These are phyloP conservation scores for Pseudognaphalium luteoalbum DNA, from an alignment of 129 eudicot species.

Conservation along the genomic window DNA sequence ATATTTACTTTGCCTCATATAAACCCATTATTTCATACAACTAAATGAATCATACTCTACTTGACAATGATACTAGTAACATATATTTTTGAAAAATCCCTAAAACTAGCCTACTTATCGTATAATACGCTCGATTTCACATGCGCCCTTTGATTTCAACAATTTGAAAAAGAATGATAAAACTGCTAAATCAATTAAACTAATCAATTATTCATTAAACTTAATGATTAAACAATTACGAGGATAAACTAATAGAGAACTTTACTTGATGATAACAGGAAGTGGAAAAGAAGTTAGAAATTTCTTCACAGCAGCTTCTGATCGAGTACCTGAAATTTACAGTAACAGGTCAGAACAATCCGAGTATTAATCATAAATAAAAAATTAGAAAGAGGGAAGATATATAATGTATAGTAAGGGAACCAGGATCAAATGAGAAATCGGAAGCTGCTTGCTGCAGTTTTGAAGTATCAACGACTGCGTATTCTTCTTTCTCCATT, in stretches of 20 bases:
- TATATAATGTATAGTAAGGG: background rate
- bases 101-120: slow-evolving; percentile 14
- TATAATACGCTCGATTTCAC: background rate
- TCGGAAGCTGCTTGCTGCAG: slow-evolving; percentile 79
- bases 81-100: background rate
- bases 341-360: background rate
- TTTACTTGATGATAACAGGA: slow-evolving; percentile 66
- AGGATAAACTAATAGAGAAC: background rate
- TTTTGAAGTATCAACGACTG: slow-evolving; percentile 55
- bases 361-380: background rate
- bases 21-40: background rate
- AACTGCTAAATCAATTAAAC: background rate
- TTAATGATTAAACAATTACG: no score
- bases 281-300: slow-evolving; percentile 85
- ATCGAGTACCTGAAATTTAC: slow-evolving; percentile 53
- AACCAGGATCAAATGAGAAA: slow-evolving; percentile 77
- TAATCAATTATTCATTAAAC: background rate
- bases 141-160: slow-evolving; percentile 12
- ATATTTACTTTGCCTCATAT: background rate
- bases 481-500: slow-evolving; percentile 81
- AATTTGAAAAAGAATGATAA: background rate
- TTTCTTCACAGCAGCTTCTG: slow-evolving; percentile 68
- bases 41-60: background rate
- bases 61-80: background rate
- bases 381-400: background rate